Conservation (phyloP, 2,329 filamentous ascomycete species). For the Atkinsonella hypoxylon region DNA sequence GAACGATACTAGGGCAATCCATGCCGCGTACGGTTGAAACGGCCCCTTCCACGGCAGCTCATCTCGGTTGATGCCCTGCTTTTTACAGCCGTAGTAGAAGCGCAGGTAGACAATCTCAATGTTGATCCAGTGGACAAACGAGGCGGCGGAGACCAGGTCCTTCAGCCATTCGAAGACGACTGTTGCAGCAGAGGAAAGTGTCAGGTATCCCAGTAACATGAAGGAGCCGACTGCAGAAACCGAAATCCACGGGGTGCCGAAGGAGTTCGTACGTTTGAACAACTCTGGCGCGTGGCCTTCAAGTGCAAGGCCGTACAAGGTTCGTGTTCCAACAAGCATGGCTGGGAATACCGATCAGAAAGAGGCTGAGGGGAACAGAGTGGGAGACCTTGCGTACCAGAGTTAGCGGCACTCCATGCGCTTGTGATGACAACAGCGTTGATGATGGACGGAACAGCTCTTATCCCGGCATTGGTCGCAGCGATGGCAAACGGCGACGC, state of each 20-base stretch:
- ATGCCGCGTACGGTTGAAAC: constrained; percentile 47
- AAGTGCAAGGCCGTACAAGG: constrained; percentile 49
- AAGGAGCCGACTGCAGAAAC: constrained; percentile 37
- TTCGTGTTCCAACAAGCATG: constrained; percentile 36
- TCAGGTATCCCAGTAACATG: constrained; percentile 52
- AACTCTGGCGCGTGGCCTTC: constrained; percentile 47
- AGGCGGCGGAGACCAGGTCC: constrained; percentile 45
- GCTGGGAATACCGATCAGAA: background rate
- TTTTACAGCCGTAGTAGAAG: constrained; percentile 37
- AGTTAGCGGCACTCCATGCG: constrained; percentile 12
- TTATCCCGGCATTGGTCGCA: constrained; percentile 37
- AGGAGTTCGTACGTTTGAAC: constrained; percentile 43
- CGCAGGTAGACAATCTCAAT: constrained; percentile 39
- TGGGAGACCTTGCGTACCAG: constrained; percentile 8
- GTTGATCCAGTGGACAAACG: constrained; percentile 40
- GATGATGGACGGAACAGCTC: constrained; percentile 38
- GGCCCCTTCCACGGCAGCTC: constrained; percentile 33
- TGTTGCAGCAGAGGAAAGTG: constrained; percentile 43
- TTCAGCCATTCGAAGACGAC: constrained; percentile 54
- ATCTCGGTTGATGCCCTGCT: constrained; percentile 32
- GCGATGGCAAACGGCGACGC: constrained; percentile 39
- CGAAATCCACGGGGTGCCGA: constrained; percentile 40
- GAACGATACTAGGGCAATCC: constrained; percentile 41
- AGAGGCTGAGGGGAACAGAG: no score
- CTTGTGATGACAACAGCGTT: constrained; percentile 32